phyloP scores from a whole-genome alignment of 208 protist genomes.

The Borovskyia barvae region DNA sequence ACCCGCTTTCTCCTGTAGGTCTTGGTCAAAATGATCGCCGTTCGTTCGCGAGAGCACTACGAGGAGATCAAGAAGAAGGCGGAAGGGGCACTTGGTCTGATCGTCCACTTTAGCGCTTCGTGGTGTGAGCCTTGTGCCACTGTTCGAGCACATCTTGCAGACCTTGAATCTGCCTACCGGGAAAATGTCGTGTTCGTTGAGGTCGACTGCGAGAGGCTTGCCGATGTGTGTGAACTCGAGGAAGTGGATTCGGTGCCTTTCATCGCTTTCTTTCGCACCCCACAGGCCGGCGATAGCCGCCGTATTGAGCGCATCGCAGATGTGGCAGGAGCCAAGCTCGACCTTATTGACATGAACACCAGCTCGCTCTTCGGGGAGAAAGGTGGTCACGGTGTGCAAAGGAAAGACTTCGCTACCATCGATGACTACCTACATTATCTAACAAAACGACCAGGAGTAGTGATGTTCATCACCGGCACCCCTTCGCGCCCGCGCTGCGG shows the following conservation, averaged over 20 bases:
- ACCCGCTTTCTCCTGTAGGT: background rate
- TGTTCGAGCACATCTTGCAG: conserved; percentile 56
- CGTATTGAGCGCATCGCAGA: conserved; percentile 71
- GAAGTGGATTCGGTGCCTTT: conserved; percentile 87
- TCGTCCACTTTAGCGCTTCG: conserved; percentile 86
- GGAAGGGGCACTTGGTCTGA: conserved; percentile 41
- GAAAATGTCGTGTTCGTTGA: conserved; percentile 71
- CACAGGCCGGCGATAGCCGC: conserved; percentile 8
- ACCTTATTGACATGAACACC: conserved; percentile 73
- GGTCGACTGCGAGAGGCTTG: conserved; percentile 66
- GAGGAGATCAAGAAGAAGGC: conserved; percentile 50
- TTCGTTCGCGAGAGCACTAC: conserved; percentile 48
- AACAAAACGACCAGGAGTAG: conserved; percentile 70
- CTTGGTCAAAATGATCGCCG: conserved; percentile 29
- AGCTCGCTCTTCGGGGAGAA: conserved; percentile 75
- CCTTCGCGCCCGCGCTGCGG: conserved; percentile 89
- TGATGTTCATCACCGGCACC: conserved; percentile 92
- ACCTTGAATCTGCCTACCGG: conserved; percentile 35
- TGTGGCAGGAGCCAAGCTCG: conserved; percentile 77
- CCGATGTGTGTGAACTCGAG: conserved; percentile 72
- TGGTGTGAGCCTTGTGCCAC: conserved; percentile 90
- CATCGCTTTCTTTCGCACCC: conserved; percentile 84
- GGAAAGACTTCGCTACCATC: conserved; percentile 54
- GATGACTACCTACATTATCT: conserved; percentile 84
- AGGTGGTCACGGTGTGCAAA: conserved; percentile 39